Evolutionary conservation across 257 asterid species (phyloP).

Genomic region (Solanum arcanum): DNA sequence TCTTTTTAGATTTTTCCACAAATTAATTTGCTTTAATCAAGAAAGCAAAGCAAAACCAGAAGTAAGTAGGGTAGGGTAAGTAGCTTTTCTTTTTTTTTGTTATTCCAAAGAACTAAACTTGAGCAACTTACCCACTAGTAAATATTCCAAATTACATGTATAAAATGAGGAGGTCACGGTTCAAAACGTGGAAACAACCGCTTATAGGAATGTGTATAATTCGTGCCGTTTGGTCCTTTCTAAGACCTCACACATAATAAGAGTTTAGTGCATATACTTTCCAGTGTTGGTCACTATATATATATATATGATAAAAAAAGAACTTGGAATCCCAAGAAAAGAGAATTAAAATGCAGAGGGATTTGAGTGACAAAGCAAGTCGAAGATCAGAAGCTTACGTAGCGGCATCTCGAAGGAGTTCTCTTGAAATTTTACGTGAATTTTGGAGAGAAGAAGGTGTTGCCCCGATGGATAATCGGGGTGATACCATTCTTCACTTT

Average conservation of each 20-base stretch:
- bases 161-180: neutral
- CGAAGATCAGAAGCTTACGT: neutral
- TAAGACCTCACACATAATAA: accelerated
- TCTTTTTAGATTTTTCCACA: neutral
- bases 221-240: accelerated
- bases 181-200: neutral
- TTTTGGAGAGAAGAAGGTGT: neutral
- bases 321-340: neutral
- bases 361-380: neutral
- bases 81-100: neutral
- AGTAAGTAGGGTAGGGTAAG: neutral
- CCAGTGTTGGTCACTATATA: neutral
- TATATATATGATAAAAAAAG: neutral
- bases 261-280: neutral
- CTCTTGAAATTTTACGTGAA: neutral
- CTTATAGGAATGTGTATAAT: neutral
- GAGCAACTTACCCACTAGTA: neutral
- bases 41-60: neutral
- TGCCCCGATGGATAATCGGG: neutral
- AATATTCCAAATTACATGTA: neutral
- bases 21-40: neutral
- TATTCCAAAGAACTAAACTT: neutral
- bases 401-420: neutral
- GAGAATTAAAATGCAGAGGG: neutral
- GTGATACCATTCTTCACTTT: neutral